Conservation (phyloP, 129 eudicot genomes). For the Scalesia atractyloides region DNA sequence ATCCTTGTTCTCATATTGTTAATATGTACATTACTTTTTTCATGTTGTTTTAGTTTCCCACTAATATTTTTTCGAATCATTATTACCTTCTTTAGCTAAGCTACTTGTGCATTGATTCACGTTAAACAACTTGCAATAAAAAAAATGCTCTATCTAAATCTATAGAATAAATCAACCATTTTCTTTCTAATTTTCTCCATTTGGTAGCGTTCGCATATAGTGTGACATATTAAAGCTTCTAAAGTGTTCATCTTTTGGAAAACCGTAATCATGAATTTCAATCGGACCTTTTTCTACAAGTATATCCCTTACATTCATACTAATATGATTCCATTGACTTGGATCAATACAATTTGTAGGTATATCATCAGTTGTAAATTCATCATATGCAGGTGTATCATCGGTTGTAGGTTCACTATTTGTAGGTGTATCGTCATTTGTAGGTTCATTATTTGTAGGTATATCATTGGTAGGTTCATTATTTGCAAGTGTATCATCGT, state of each 20-base stretch:
- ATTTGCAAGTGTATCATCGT: background rate
- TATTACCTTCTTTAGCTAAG: background rate
- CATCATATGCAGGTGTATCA: too few relatives aligned
- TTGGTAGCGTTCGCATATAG: background rate
- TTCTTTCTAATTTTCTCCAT: background rate
- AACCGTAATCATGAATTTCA: too few relatives aligned
- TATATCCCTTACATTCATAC: background rate
- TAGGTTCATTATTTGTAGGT: background rate
- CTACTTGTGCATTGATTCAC: background rate
- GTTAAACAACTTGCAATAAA: constrained; percentile 12
- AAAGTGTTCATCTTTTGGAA: too few relatives aligned
- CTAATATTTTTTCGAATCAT: background rate
- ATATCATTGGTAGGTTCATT: too few relatives aligned
- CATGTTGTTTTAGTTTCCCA: background rate
- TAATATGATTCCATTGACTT: background rate
- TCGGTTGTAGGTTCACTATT: too few relatives aligned
- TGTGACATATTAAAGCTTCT: background rate
- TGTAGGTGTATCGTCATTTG: background rate
- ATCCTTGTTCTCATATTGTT: too few relatives aligned
- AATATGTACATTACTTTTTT: too few relatives aligned
- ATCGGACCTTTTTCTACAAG: too few relatives aligned
- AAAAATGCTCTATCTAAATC: background rate
- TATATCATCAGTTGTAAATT: background rate
- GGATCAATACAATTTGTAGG: background rate
- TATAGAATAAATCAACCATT: background rate